Evolutionary conservation across 495 filamentous ascomycete genomes (phyloP), one percentile per base, ranked within the genome.

Genomic region (Gamarada debralockiae): DNA sequence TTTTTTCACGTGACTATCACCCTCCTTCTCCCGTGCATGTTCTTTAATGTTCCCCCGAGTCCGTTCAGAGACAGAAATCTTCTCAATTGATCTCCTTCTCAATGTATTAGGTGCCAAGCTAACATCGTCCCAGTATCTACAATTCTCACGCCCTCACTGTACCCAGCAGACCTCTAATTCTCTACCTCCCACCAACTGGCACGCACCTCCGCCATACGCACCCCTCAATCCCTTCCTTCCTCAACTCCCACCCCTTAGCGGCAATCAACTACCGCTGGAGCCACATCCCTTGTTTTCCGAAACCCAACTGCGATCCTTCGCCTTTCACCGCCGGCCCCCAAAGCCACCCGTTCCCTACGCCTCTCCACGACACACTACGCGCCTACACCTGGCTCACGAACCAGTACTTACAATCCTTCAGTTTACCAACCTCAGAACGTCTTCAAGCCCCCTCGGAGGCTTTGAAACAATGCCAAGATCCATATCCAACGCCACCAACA

Each of bases 341-440:
- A 17, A 48, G 43, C n/a, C 50, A 64, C 42, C 48, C 55, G 14
- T 64, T 64, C 17, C 77, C 77, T 9, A 58, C 62, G 12, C 75
- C 77, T 10, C 56, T 78, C 45, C 74, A 79, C 57, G 77, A 81
- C 52, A 59, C 67, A 5, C 51, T 60, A 23, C 71, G 61, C 52
- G 76, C 69, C 25, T 79, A 77, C 58, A 56, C 64, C 21, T 78
- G 36, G 24, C 53, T 58, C 2, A 58, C 47, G 4, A 48, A 34
- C 10, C 13, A 13, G 0, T 36, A 34, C 14, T 51, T 63, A 8
- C 37, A 25, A 14, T 46, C 24, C 25, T 7, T 44, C 8, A 23
- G 27, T 7, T 4, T n/a, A n/a, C n/a, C 27, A 29, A 29, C 27
- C 4, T 29, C 27, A 10, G 27, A 29, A 5, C 27, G n/a, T n/a